Percentiles rank a stretch among this genome's conserved stretches.
These are phyloP conservation scores for Huntiella decipiens DNA, from an alignment of 2,329 filamentous ascomycete species.

Conservation along the genomic window DNA sequence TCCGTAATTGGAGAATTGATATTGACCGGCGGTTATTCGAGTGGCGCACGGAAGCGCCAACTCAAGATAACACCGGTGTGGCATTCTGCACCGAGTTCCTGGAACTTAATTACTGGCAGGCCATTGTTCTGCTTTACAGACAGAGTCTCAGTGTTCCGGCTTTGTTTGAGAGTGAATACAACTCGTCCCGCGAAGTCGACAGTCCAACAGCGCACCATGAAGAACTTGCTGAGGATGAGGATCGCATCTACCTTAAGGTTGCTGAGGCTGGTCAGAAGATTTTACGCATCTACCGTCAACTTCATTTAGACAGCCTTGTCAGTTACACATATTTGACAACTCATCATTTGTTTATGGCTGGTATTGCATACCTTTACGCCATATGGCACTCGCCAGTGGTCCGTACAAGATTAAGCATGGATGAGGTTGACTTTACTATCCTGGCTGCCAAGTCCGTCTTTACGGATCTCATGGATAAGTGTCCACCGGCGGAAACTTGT, in stretches of 20 bases:
- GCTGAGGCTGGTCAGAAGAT: conserved; percentile 91
- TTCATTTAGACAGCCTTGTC: conserved; percentile 73
- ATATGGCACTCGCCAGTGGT: conserved; percentile 93
- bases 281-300: conserved; percentile 69
- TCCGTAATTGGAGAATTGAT: conserved; percentile 73
- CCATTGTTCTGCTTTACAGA: conserved; percentile 85
- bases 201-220: conserved; percentile 38
- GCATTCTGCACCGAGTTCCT: conserved; percentile 78
- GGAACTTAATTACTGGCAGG: conserved; percentile 95
- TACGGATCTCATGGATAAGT: conserved; percentile 80
- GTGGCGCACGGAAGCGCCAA: conserved; percentile 73
- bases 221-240: conserved; percentile 63
- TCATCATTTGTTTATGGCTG: conserved; percentile 93
- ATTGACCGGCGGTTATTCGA: conserved; percentile 67
- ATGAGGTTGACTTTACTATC: conserved; percentile 95
- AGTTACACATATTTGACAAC: conserved; percentile 94
- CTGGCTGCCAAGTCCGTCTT: conserved; percentile 84
- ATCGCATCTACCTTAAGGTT: conserved; percentile 82
- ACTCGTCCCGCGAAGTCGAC: conserved; percentile 44
- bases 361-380: conserved; percentile 87
- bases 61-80: conserved; percentile 62
- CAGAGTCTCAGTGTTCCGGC: conserved; percentile 76
- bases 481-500: conserved; percentile 84
- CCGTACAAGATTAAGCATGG: conserved; percentile 68
- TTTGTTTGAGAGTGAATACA: conserved; percentile 63